Percentiles rank a stretch among this genome's conserved stretches.
These are phyloP conservation scores for Neurospora crassa DNA, from an alignment of 2,329 filamentous ascomycete genomes.

Conservation along the genomic window DNA sequence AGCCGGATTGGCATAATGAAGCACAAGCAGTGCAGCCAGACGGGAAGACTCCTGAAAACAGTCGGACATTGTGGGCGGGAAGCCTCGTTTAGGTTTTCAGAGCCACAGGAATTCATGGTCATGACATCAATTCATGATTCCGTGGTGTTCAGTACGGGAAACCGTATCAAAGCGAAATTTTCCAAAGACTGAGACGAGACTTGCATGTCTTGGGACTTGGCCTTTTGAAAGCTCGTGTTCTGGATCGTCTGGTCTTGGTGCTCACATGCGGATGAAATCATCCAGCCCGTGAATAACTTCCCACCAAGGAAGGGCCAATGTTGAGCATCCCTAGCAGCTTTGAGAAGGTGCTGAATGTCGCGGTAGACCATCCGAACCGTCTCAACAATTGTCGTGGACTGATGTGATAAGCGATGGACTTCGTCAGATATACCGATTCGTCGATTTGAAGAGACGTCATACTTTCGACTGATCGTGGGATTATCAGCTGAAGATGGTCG, in stretches of 20 bases:
- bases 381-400: background rate
- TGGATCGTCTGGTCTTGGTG: background rate
- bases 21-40: background rate
- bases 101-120: background rate
- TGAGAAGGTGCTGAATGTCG: background rate
- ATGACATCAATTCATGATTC: background rate
- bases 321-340: background rate
- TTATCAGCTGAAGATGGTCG: background rate
- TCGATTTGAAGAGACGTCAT: background rate
- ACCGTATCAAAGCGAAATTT: background rate
- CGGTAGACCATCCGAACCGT: background rate
- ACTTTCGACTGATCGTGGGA: background rate
- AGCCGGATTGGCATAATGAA: background rate
- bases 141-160: background rate
- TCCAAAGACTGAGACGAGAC: background rate
- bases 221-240: background rate
- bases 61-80: background rate
- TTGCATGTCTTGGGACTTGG: background rate
- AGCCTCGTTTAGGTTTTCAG: background rate
- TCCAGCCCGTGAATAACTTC: background rate
- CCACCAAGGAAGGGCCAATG: background rate
- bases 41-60: background rate
- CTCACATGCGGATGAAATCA: background rate
- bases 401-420: background rate
- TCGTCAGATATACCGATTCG: background rate